Base-by-base conservation (phyloP, 257 asterid species). In the Ballota nigra region DNA sequence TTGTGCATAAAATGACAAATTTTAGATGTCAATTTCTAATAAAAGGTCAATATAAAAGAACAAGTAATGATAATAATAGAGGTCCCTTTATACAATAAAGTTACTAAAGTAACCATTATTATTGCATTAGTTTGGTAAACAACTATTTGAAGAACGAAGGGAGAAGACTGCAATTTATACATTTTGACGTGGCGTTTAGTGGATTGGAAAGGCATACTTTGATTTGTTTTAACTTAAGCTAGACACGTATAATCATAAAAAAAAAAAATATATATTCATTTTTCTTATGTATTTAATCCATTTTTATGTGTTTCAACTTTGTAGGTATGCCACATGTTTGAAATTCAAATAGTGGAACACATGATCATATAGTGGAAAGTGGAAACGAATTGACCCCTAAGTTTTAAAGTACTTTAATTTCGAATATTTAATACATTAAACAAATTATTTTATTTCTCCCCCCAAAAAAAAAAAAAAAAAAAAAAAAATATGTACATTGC, bases 101-200 rank as follows among this genome's bases (percentile, higher is more conserved):
- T 53, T 53, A 52, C 15, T 52, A 47, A 23, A 4, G 38, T 31
- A 65, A 2, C 22, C 38, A 28, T 33, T 40, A 55, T 45, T 20
- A 75, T 51, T 59, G 55, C 20, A 66, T 47, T 73, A 38, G 81
- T 81, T 80, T 74, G 87, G 88, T 74, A 68, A 84, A 66, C 88
- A 55, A 78, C 86, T 80, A 70, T 69, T 64, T 10, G 66, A 66
- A 62, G 26, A 74, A 55, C 59, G n/a, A 23, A 68, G 19, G 34
- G 64, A 33, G 22, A 45, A 18, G 34, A 51, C 41, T 19, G 6
- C n/a, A 10, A 38, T 38, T 4, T 1, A 28, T 36, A 51, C 70
- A 28, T 70, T 45, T 47, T 66, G 71, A 75, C 29, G 55, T 47
- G 57, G 74, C 19, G 28, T 45, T 55, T 56, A 63, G 73, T 73